Percentiles rank a stretch among this genome's conserved stretches.
phyloP scores from a whole-genome alignment of 106 monocot genomes.

The Chionographis japonica region DNA sequence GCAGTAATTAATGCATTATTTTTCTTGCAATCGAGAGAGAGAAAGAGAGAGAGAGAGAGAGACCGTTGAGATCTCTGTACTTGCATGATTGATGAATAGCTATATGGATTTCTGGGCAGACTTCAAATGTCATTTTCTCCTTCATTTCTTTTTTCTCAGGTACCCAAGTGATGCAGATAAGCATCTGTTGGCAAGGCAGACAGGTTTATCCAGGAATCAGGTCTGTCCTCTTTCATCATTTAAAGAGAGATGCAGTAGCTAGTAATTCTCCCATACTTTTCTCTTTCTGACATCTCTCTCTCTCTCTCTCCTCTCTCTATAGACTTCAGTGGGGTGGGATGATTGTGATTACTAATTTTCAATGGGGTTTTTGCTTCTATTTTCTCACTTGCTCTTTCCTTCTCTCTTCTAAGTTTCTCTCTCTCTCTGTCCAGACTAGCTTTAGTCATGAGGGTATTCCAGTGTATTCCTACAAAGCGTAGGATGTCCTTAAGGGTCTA shows the following conservation, averaged over 20 bases:
- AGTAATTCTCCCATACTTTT: not conserved
- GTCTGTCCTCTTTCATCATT: constrained; percentile 22
- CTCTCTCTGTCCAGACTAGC: too few relatives aligned
- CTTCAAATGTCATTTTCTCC: constrained; percentile 11
- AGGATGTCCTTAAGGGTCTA: too few relatives aligned
- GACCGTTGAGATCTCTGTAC: too few relatives aligned
- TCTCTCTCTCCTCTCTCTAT: constrained; percentile 7
- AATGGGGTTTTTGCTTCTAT: too few relatives aligned
- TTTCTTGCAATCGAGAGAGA: too few relatives aligned
- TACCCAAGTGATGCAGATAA: constrained; percentile 99
- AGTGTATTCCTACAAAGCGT: too few relatives aligned
- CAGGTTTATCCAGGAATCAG: constrained; percentile 96
- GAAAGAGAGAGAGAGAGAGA: too few relatives aligned
- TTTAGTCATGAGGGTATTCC: too few relatives aligned
- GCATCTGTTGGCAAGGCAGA: constrained; percentile 92
- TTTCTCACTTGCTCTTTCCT: too few relatives aligned
- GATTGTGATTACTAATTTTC: too few relatives aligned
- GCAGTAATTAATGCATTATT: not conserved
- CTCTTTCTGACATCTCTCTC: not conserved
- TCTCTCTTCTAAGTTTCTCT: too few relatives aligned
- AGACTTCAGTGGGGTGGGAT: too few relatives aligned
- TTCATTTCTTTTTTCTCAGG: constrained; percentile 30
- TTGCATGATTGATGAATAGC: not conserved
- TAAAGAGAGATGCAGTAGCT: not conserved
- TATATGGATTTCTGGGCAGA: not conserved